Evolutionary conservation across 2,329 filamentous ascomycete genomes (phyloP).

Genomic region (Pleomassaria siparia): DNA sequence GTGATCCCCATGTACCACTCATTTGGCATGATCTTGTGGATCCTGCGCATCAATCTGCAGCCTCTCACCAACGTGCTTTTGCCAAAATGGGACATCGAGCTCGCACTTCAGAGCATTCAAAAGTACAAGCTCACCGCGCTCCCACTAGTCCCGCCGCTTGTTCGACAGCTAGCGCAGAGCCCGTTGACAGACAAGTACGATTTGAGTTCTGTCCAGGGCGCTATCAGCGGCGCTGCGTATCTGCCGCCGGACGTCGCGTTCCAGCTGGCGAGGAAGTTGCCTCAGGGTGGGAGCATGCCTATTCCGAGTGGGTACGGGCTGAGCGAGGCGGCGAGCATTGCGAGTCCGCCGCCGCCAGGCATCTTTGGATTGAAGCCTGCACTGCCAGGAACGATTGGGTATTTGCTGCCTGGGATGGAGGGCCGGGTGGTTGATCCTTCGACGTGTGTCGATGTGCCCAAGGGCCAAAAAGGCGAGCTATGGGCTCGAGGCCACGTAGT

Average conservation of each 20-base stretch:
- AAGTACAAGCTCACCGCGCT: slow-evolving; percentile 28
- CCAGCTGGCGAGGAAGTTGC: slow-evolving; percentile 29
- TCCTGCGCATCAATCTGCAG: slow-evolving; percentile 27
- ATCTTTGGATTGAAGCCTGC: slow-evolving; percentile 29
- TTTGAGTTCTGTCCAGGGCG: slow-evolving; percentile 22
- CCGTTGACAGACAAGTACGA: slow-evolving; percentile 32
- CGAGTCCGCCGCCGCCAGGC: slow-evolving; percentile 21
- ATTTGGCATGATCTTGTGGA: slow-evolving; percentile 36
- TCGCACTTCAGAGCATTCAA: slow-evolving; percentile 28
- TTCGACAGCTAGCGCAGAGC: slow-evolving; percentile 29
- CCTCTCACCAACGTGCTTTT: slow-evolving; percentile 27
- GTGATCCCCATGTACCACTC: slow-evolving; percentile 37
- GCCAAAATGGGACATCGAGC: slow-evolving; percentile 30
- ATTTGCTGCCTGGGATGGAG: slow-evolving; percentile 32
- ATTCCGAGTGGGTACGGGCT: slow-evolving; percentile 32
- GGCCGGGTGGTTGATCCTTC: slow-evolving; percentile 30
- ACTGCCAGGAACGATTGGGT: slow-evolving; percentile 27
- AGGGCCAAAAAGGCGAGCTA: slow-evolving; percentile 28
- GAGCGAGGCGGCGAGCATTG: slow-evolving; percentile 33
- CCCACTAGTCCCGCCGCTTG: slow-evolving; percentile 31
- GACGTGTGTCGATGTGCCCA: slow-evolving; percentile 25
- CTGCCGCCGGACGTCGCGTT: slow-evolving; percentile 32
- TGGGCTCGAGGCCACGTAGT: slow-evolving; percentile 32
- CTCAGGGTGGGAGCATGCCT: slow-evolving; percentile 22
- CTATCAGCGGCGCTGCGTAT: slow-evolving; percentile 30